Base-by-base conservation (phyloP, 306 rosid species). In the Inga leiocalycina region DNA sequence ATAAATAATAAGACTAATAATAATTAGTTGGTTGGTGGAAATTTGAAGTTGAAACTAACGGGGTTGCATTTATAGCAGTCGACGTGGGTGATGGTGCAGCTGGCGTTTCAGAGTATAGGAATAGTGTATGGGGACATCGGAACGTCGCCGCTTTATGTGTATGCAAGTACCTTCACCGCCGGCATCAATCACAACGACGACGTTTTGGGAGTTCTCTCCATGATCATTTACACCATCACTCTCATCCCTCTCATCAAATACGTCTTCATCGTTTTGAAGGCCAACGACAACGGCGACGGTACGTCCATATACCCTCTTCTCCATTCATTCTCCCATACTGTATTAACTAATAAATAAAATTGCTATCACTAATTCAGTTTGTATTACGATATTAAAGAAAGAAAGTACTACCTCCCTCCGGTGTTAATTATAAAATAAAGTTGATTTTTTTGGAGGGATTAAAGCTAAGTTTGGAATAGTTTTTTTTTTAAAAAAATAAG, bases 71-170 rank as follows among this genome's bases (percentile, higher is more conserved):
- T 19, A 17, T 52, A 56, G 37, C 68, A 24, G 8, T 27, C 68
- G 37, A 24, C 84, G 97, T 57, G 83, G 16, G 83, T 87, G 78
- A 80, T 89, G 17, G 1, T 93, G 86, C 91, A 86, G 0, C 85
- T 93, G 51, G 98, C 94, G 10, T 93, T 93, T 71, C 96, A 93
- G 79, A 93, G 94, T 85, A 45, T 93, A 6, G 96, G 98, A 62
- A 78, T 91, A 8, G 92, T 91, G 32, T 91, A 91, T 19, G 98
- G 98, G 12, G 98, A 91, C 82, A 85, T 91, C 7, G 96, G 98
- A 4, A 91, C 98, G 64, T 91, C 94, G 8, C 97, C 96, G 13
- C 68, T 91, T 3, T 93, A 91, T 14, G 96, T 91, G 73, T 90
- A 57, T 32, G 3, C 90, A 2, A 89, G 94, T 57, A 79, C 84